phyloP scores from a whole-genome alignment of 352 stramenopile genomes.

The Elongisporangium senticosum region DNA sequence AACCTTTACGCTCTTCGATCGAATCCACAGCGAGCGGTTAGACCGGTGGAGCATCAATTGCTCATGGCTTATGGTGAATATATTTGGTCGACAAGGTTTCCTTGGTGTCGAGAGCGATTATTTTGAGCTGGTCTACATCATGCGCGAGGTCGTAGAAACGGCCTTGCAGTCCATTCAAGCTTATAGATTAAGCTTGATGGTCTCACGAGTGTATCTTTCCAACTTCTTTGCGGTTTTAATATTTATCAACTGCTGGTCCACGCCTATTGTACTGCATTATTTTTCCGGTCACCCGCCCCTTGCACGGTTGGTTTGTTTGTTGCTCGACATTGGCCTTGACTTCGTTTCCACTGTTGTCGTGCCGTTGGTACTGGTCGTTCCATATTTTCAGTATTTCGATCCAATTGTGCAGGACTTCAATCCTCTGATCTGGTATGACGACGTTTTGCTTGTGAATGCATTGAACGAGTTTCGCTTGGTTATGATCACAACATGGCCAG shows the following conservation, averaged over 20 bases:
- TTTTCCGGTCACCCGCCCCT: conserved; percentile 10
- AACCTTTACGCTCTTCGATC: too few species aligned
- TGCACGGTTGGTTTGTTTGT: conserved; percentile 12
- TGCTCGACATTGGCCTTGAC: conserved; percentile 15
- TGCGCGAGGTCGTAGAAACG: conserved; percentile 17
- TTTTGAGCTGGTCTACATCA: conserved; percentile 14
- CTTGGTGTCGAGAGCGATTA: conserved; percentile 18
- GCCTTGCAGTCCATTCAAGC: conserved; percentile 19
- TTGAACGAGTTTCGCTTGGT: conserved; percentile 22
- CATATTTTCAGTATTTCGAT: conserved; percentile 13
- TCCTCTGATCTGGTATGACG: conserved; percentile 15
- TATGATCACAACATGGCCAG: conserved; percentile 15
- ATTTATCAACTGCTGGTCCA: conserved; percentile 20
- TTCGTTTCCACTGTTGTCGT: conserved; percentile 17
- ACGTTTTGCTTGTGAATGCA: conserved; percentile 17
- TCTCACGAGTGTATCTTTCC: conserved; percentile 13
- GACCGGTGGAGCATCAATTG: too few species aligned
- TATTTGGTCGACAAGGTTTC: conserved; percentile 15
- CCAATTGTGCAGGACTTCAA: conserved; percentile 9
- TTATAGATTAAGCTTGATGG: conserved; percentile 18
- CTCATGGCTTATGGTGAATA: neutral
- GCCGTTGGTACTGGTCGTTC: conserved; percentile 6
- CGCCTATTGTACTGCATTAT: conserved; percentile 3
- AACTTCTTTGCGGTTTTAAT: conserved; percentile 15
- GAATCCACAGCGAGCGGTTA: too few species aligned